phyloP scores from a whole-genome alignment of 2,329 filamentous ascomycete species.

The Aspergillus unguis region DNA sequence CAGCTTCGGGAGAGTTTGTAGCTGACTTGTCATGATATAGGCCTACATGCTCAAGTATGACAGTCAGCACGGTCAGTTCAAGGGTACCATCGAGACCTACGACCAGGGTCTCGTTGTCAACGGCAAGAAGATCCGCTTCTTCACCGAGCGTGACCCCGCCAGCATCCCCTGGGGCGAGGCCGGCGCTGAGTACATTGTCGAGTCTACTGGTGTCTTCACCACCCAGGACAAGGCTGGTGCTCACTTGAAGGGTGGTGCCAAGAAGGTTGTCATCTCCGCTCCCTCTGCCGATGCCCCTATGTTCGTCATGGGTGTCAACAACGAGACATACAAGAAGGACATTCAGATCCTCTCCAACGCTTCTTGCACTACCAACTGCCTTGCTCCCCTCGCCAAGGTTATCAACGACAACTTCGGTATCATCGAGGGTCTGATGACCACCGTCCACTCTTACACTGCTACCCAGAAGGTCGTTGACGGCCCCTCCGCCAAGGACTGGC shows the following conservation, averaged over 20 bases:
- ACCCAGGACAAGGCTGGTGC: constrained; percentile 92
- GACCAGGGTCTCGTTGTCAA: constrained; percentile 77
- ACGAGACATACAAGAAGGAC: constrained; percentile 86
- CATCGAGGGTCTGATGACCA: constrained; percentile 99
- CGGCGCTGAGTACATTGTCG: constrained; percentile 88
- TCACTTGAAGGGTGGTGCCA: constrained; percentile 94
- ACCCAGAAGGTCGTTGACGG: constrained; percentile 99
- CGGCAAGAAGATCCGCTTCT: constrained; percentile 93
- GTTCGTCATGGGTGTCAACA: constrained; percentile 99
- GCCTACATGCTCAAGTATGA: constrained; percentile 99
- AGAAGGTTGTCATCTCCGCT: constrained; percentile 80
- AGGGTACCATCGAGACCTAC: constrained; percentile 77
- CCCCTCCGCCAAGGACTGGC: constrained; percentile 98
- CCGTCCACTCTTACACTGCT: constrained; percentile 98
- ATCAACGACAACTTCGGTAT: constrained; percentile 98
- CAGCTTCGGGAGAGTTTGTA: not conserved
- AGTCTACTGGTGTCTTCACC: constrained; percentile 99
- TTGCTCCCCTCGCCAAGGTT: constrained; percentile 98
- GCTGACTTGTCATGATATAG: constrained; percentile 45
- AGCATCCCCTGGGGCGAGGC: constrained; percentile 86
- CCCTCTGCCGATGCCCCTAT: constrained; percentile 79
- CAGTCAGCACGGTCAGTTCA: constrained; percentile 94
- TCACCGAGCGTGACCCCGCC: constrained; percentile 84
- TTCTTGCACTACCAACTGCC: constrained; percentile 99
- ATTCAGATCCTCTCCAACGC: constrained; percentile 97